A percentile compares a stretch with the other conserved stretches of the same genome.
Conservation (phyloP, 2,329 filamentous ascomycete genomes). For the Venturia asperata region DNA sequence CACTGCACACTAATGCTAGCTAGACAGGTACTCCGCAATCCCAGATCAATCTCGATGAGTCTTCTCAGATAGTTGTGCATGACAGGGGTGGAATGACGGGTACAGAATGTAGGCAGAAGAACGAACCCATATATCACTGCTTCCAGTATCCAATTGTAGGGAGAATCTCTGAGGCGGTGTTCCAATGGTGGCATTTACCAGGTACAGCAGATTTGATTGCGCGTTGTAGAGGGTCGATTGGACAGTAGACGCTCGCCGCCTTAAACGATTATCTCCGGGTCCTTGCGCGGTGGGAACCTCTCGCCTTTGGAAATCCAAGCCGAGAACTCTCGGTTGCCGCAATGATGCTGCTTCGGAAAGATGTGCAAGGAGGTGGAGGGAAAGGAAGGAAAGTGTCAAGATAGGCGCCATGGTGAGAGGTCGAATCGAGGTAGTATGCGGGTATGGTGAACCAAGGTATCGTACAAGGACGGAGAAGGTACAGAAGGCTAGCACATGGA, state of each 20-base stretch:
- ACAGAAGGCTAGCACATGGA: background rate
- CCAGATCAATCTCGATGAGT: too few relatives aligned
- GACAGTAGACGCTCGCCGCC: slow-evolving; percentile 1
- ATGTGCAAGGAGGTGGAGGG: background rate
- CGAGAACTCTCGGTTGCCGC: slow-evolving; percentile 8
- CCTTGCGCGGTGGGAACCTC: background rate
- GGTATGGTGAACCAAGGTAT: background rate
- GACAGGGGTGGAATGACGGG: background rate
- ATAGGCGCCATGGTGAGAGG: background rate
- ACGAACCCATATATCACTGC: slow-evolving; percentile 51
- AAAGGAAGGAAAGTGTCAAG: background rate
- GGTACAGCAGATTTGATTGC: slow-evolving; percentile 39
- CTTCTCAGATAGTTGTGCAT: too few relatives aligned
- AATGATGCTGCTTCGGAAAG: background rate
- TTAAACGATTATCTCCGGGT: background rate
- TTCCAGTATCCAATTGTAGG: slow-evolving; percentile 56
- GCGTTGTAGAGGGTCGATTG: slow-evolving; percentile 18
- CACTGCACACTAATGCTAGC: too few relatives aligned
- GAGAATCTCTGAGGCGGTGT: slow-evolving; percentile 50
- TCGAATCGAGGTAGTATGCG: background rate
- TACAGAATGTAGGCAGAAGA: background rate
- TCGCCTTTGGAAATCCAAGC: slow-evolving; percentile 11
- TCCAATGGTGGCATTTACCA: slow-evolving; percentile 50
- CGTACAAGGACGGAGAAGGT: background rate
- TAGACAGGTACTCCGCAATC: too few relatives aligned